Conservation (phyloP, 345 rosid species). For the Schrenkiella parvula region DNA sequence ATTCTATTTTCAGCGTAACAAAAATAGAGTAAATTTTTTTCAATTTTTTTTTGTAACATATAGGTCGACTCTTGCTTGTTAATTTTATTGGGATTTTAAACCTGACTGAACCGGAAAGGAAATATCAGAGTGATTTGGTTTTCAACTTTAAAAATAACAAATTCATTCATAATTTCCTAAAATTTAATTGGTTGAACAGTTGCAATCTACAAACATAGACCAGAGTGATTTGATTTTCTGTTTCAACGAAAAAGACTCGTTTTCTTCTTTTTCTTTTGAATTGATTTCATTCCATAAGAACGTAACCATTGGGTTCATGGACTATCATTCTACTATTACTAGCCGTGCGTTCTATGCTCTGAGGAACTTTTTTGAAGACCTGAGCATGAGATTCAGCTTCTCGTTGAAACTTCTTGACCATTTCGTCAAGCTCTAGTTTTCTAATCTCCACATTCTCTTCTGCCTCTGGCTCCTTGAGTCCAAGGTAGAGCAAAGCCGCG, state of each 20-base stretch:
- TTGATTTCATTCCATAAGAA: slow-evolving; percentile 38
- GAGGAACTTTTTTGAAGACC: slow-evolving; percentile 38
- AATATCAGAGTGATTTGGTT: no score
- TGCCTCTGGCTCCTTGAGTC: slow-evolving; percentile 46
- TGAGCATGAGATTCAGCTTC: slow-evolving; percentile 68
- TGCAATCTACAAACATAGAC: background rate
- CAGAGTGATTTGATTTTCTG: background rate
- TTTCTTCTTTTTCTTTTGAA: background rate
- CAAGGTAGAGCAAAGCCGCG: slow-evolving; percentile 49
- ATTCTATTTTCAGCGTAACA: no score
- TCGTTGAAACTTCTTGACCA: slow-evolving; percentile 52
- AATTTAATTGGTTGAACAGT: background rate
- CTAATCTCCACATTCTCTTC: slow-evolving; percentile 47
- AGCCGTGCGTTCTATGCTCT: slow-evolving; percentile 35
- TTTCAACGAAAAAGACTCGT: background rate
- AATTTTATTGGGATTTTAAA: background rate
- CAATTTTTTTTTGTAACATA: no score
- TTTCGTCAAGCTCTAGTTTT: slow-evolving; percentile 53
- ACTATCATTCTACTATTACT: slow-evolving; percentile 30
- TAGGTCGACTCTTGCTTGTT: no score
- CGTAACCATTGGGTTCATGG: slow-evolving; percentile 40
- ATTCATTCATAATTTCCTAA: background rate
- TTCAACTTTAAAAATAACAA: no score
- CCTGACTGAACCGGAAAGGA: background rate
- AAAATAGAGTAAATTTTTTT: no score